Percentiles rank a stretch among this genome's conserved stretches.
These are phyloP conservation scores for Cucumis variabilis DNA, from an alignment of 331 rosid species.

Conservation along the genomic window DNA sequence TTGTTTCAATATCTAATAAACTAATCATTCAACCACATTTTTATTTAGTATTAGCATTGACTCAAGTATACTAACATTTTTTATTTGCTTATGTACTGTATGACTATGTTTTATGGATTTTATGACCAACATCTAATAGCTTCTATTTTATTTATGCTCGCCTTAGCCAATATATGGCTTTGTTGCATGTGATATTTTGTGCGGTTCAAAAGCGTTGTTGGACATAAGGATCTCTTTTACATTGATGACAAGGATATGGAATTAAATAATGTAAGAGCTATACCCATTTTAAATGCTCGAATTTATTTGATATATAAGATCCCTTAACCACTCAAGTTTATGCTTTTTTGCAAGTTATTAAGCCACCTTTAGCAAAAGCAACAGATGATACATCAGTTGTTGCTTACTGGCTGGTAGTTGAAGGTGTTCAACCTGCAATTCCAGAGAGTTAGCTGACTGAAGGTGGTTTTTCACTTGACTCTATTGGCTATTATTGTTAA, in stretches of 20 bases:
- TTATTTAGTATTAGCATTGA: neutral
- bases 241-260: no score
- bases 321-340: constrained; percentile 32
- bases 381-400: constrained; percentile 72
- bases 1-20: neutral
- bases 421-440: constrained; percentile 93
- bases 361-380: constrained; percentile 75
- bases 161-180: constrained; percentile 85
- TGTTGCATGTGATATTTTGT: constrained; percentile 66
- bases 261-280: constrained; percentile 76
- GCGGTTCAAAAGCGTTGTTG: constrained; percentile 85
- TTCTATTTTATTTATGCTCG: constrained; percentile 14
- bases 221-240: constrained; percentile 89
- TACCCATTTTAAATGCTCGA: constrained; percentile 36
- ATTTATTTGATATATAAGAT: no score
- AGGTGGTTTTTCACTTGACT: constrained; percentile 58
- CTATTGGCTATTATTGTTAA: no score
- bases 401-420: constrained; percentile 91
- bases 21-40: neutral
- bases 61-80: neutral
- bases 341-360: constrained; percentile 60
- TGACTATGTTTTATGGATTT: neutral
- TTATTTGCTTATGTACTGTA: neutral
- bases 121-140: neutral
- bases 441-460: constrained; percentile 74